Evolutionary conservation across 192 early-diverging fungal genomes (phyloP), one percentile per base, ranked within the genome.

Genomic region (Helicostylum pulchrum): DNA sequence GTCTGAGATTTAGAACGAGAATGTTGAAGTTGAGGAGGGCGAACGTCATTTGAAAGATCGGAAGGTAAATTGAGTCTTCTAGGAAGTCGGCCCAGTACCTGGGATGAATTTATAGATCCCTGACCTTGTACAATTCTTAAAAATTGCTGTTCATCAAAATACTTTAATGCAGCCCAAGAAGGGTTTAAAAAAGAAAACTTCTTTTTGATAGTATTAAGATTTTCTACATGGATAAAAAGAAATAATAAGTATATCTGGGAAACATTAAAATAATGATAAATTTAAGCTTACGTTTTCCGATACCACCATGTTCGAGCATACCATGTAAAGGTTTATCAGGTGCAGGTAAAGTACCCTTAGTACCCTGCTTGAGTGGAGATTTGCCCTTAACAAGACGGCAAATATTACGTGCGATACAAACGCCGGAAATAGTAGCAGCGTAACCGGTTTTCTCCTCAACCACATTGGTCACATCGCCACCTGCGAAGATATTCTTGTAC

Each of bases 381-480:
- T 79, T 79, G 4, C 68, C 71, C 20, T 70, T 76, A 8, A 64
- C 67, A 12, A 73, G 7, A 9, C 71, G 67, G 42, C 67, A 64
- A n/a, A 79, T 79, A 47, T 79, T 79, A 12, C 71, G 63, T 4
- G 67, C 64, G 53, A 77, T 73, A 43, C 68, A 54, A 10, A 73
- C 71, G 2, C 71, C 77, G n/a, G 71, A 63, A 19, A 77, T 50
- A 7, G 71, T 76, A 23, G 77, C 77, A 44, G 74, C 62, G 51
- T 70, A 79, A 10, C 66, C 77, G 8, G 75, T 71, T 48, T 79
- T 79, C 36, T 76, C 72, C 70, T 79, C 77, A 11, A 60, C 57
- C 6, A 79, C 66, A 65, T 79, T 79, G 17, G 71, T 73, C 6
- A 79, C 67, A 61, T 79, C 77, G 1, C 77, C 77, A 31, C 75